phyloP scores from a whole-genome alignment of 768 basidiomycete species.

The Suillus brevipes region DNA sequence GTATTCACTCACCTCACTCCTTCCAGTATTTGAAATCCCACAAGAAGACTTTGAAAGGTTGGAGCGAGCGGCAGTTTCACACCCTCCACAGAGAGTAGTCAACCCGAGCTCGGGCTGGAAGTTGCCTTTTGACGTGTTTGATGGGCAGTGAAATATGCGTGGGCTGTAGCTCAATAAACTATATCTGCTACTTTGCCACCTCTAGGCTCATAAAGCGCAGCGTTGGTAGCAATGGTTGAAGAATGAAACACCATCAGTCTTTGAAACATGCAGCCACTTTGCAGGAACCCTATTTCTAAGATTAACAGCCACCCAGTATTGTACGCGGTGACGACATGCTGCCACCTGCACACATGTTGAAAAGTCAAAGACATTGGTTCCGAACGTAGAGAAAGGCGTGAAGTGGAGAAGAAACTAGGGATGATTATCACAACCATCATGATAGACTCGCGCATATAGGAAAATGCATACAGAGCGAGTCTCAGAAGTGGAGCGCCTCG shows the following conservation, averaged over 20 bases:
- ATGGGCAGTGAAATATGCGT: constrained; percentile 34
- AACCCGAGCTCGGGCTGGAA: constrained; percentile 66
- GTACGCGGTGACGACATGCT: no score
- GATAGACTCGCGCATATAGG: no score
- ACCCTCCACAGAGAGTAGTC: constrained; percentile 53
- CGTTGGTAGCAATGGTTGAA: background rate
- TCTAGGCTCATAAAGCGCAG: background rate
- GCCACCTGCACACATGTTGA: no score
- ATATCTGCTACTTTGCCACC: background rate
- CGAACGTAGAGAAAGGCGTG: no score
- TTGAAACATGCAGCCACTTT: no score
- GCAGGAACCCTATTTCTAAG: no score
- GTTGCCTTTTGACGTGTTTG: constrained; percentile 62
- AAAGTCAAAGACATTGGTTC: no score
- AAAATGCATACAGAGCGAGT: no score
- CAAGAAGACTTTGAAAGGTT: constrained; percentile 42
- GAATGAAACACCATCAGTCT: background rate
- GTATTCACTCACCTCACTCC: background rate
- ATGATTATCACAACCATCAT: no score
- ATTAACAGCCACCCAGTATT: no score
- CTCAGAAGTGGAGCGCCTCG: no score
- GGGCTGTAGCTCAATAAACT: background rate
- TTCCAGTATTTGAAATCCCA: constrained; percentile 35
- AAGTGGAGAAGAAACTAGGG: no score
- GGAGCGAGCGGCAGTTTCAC: constrained; percentile 42